Conservation (phyloP, 2,329 filamentous ascomycete genomes). For the Fonsecaea nubica region DNA sequence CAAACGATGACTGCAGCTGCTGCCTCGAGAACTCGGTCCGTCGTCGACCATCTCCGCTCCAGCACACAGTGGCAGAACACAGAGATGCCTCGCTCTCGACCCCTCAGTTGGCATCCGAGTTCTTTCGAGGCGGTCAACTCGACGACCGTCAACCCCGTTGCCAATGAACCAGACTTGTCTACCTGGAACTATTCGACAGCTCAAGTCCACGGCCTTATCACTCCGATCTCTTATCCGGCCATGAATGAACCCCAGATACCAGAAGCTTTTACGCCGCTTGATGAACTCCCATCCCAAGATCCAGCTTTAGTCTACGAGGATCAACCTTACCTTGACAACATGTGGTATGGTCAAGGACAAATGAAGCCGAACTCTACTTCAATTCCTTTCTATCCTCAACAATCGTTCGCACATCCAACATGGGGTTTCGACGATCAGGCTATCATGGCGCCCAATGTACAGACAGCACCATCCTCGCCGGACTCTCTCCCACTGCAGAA, state of each 20-base stretch:
- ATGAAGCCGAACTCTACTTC: conserved; percentile 6
- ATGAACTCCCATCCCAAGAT: conserved; percentile 30
- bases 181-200: conserved; percentile 33
- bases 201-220: conserved; percentile 39
- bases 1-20: conserved; percentile 37
- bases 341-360: conserved; percentile 27
- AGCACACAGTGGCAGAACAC: conserved; percentile 26
- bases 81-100: conserved; percentile 27
- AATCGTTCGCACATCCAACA: conserved; percentile 4
- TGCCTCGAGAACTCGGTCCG: conserved; percentile 33
- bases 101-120: conserved; percentile 40
- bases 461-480: conserved; percentile 40
- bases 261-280: conserved; percentile 36
- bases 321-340: conserved; percentile 14
- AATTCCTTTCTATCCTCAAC: conserved; percentile 12
- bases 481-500: conserved; percentile 32
- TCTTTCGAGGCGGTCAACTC: conserved; percentile 26
- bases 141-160: conserved; percentile 8
- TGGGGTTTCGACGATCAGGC: conserved; percentile 24
- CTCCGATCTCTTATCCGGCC: conserved; percentile 36
- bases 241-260: conserved; percentile 38
- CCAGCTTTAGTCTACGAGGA: conserved; percentile 15
- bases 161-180: conserved; percentile 19
- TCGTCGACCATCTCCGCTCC: conserved; percentile 36
- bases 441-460: conserved; percentile 16